Conservation (phyloP, 2,329 filamentous ascomycete species). For the Claviceps sorghi region DNA sequence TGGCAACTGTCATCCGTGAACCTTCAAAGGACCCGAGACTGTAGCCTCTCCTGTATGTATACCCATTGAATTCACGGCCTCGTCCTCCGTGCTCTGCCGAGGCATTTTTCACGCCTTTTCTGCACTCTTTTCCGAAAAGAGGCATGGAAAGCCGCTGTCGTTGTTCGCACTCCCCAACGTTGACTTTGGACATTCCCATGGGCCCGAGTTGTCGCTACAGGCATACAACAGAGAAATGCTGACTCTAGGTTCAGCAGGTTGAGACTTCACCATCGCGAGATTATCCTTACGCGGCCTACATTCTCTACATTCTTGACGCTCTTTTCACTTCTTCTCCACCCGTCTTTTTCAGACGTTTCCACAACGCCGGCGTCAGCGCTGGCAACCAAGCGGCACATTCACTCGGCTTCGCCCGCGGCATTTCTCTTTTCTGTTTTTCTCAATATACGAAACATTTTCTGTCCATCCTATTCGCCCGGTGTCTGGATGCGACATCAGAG, state of each 20-base stretch:
- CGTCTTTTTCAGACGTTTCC: neutral
- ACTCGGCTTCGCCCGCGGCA: neutral
- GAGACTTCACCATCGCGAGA: neutral
- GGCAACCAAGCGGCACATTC: neutral
- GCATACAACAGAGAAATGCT: neutral
- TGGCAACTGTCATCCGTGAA: neutral
- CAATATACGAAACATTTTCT: neutral
- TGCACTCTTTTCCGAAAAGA: neutral
- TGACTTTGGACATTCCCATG: neutral
- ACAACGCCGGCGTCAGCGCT: neutral
- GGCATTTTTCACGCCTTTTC: neutral
- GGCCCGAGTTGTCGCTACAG: neutral
- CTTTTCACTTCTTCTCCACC: neutral
- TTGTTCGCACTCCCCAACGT: neutral
- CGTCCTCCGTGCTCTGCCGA: neutral
- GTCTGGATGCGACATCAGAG: conserved; percentile 1
- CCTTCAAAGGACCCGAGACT: conserved; percentile 1
- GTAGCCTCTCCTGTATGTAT: conserved; percentile 3
- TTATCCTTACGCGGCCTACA: neutral
- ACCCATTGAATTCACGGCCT: neutral
- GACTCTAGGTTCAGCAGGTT: neutral
- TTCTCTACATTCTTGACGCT: neutral
- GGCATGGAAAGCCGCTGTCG: neutral
- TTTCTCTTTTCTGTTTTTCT: neutral
- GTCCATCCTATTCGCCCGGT: neutral